These are phyloP conservation scores for Pichia sp. DNA, from an alignment of 1,139 yeast genomes.

Conservation along the genomic window DNA sequence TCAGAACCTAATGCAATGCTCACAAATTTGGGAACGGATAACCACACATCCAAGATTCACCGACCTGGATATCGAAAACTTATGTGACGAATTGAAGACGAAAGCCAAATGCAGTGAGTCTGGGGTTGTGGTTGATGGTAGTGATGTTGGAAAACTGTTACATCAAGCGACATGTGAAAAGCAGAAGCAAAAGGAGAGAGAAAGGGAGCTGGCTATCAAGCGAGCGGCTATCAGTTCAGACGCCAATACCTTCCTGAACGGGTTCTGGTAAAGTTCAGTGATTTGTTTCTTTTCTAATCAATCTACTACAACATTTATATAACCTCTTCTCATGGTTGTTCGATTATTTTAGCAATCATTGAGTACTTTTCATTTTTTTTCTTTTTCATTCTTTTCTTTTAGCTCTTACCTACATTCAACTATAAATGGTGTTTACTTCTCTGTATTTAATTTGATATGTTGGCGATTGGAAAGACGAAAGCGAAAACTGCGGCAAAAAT, in stretches of 20 bases:
- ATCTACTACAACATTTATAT: too few species aligned
- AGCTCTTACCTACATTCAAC: too few species aligned
- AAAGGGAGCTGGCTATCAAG: constrained; percentile 5
- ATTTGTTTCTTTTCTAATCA: too few species aligned
- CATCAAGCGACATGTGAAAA: constrained; percentile 9
- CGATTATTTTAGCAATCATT: too few species aligned
- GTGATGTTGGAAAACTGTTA: constrained; percentile 55
- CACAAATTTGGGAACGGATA: constrained; percentile 95
- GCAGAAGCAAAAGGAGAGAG: constrained; percentile 1
- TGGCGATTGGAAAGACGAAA: too few species aligned
- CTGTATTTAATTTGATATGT: too few species aligned
- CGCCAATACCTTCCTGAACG: constrained; percentile 3
- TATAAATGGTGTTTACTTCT: too few species aligned
- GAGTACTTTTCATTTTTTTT: background rate
- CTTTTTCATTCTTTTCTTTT: background rate
- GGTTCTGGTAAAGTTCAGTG: background rate
- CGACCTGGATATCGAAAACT: constrained; percentile 88
- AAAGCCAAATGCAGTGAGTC: constrained; percentile 95
- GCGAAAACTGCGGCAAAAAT: too few species aligned
- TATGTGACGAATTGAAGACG: constrained; percentile 78
- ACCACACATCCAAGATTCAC: constrained; percentile 91
- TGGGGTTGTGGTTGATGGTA: constrained; percentile 80
- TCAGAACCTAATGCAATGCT: constrained; percentile 58
- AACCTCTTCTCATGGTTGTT: too few species aligned
- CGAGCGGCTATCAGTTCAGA: background rate